These are phyloP conservation scores for Phytophthora agathidicida DNA, from an alignment of 352 stramenopile species.

Conservation along the genomic window DNA sequence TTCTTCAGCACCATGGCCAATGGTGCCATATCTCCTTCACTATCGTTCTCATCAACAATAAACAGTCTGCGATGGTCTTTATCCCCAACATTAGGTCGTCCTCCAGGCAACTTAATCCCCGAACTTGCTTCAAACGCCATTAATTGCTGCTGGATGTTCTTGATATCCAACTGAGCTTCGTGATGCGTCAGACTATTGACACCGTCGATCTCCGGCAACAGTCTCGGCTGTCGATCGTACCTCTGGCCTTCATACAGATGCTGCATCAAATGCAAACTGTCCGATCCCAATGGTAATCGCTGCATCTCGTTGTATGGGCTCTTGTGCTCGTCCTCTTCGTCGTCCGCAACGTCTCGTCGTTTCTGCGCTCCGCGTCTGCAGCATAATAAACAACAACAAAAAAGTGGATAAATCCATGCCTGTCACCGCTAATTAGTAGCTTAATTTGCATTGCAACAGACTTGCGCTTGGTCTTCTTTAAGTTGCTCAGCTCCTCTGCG, in stretches of 20 bases:
- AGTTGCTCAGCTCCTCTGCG: slow-evolving; percentile 12
- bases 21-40: slow-evolving; percentile 33
- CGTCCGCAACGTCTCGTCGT: slow-evolving; percentile 49
- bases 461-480: slow-evolving; percentile 53
- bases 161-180: slow-evolving; percentile 65
- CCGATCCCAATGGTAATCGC: slow-evolving; percentile 29
- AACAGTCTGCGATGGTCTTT: slow-evolving; percentile 32
- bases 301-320: slow-evolving; percentile 13
- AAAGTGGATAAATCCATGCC: slow-evolving; percentile 7
- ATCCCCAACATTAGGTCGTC: slow-evolving; percentile 18
- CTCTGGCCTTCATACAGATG: slow-evolving; percentile 36
- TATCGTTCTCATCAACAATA: slow-evolving; percentile 32
- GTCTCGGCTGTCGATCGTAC: slow-evolving; percentile 54
- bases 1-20: slow-evolving; percentile 40
- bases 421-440: background rate
- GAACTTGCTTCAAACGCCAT: slow-evolving; percentile 48
- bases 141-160: slow-evolving; percentile 58
- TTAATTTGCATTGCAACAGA: slow-evolving; percentile 13
- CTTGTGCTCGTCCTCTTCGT: slow-evolving; percentile 25
- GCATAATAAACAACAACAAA: background rate
- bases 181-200: slow-evolving; percentile 53
- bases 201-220: slow-evolving; percentile 64
- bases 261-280: slow-evolving; percentile 42
- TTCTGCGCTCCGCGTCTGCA: slow-evolving; percentile 55
- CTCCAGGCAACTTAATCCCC: slow-evolving; percentile 21